Percentiles rank a stretch among this genome's conserved stretches.
Conservation (phyloP, 352 stramenopile species). For the Phytopythium sindhum region DNA sequence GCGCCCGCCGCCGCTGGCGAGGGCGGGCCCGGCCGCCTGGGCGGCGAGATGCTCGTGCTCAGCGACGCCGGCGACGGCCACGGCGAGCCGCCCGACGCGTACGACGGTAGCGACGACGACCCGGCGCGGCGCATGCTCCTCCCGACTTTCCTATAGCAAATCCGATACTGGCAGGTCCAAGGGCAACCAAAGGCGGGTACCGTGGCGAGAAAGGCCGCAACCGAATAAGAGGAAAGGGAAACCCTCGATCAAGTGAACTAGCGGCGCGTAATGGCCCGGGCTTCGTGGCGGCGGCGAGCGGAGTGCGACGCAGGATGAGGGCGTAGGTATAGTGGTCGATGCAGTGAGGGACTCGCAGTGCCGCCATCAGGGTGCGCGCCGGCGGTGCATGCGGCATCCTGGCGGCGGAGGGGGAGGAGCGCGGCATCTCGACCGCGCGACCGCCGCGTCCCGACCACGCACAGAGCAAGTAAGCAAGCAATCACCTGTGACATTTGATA, state of each 20-base stretch:
- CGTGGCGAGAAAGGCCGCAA: slow-evolving; percentile 2
- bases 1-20: neutral
- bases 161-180: neutral
- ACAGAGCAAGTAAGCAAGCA: neutral
- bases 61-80: slow-evolving; percentile 5
- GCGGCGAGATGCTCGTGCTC: neutral
- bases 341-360: neutral
- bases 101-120: slow-evolving; percentile 26
- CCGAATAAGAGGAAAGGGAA: neutral
- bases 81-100: slow-evolving; percentile 6
- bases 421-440: neutral
- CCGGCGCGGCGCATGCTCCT: slow-evolving; percentile 22
- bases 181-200: neutral
- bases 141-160: neutral
- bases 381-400: neutral
- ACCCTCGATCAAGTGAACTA: neutral
- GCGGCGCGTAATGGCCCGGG: neutral
- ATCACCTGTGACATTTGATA: neutral
- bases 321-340: too few species aligned
- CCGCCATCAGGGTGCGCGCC: neutral
- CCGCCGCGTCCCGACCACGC: neutral
- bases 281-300: neutral
- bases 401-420: neutral
- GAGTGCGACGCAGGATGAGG: too few species aligned
- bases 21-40: neutral